Conservation (phyloP, 208 protist species). For the Angomonas deanei region DNA sequence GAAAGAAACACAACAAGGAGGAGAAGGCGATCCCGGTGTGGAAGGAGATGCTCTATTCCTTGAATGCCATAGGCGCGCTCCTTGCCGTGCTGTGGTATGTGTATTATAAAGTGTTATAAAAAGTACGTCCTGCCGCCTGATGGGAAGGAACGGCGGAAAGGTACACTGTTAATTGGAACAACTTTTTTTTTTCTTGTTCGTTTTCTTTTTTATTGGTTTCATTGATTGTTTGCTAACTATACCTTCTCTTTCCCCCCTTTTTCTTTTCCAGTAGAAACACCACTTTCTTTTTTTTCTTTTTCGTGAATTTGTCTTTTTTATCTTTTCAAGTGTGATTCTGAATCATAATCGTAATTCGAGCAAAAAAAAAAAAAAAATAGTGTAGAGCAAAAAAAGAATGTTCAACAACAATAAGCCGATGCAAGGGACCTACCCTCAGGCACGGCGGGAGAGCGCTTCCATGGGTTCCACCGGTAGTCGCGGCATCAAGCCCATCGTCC, state of each 20-base stretch:
- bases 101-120: conserved; percentile 6
- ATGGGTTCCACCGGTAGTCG: neutral
- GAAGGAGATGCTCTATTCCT: conserved; percentile 18
- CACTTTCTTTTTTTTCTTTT: conserved; percentile 1
- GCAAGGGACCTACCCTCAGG: neutral
- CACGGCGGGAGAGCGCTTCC: neutral
- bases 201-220: conserved; percentile 8
- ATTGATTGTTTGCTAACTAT: neutral
- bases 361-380: conserved; percentile 6
- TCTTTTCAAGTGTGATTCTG: neutral
- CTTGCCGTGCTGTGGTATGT: conserved; percentile 22
- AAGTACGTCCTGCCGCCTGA: no score
- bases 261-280: neutral
- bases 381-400: neutral
- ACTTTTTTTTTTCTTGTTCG: conserved; percentile 8
- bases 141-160: no score
- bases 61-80: conserved; percentile 27
- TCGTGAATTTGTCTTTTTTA: neutral
- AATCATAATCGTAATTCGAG: no score
- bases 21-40: conserved; percentile 14
- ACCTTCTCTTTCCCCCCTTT: neutral
- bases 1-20: neutral
- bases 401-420: neutral
- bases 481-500: neutral
- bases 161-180: no score